Conservation (phyloP, 495 filamentous ascomycete species). For the Tuber melanosporum region DNA sequence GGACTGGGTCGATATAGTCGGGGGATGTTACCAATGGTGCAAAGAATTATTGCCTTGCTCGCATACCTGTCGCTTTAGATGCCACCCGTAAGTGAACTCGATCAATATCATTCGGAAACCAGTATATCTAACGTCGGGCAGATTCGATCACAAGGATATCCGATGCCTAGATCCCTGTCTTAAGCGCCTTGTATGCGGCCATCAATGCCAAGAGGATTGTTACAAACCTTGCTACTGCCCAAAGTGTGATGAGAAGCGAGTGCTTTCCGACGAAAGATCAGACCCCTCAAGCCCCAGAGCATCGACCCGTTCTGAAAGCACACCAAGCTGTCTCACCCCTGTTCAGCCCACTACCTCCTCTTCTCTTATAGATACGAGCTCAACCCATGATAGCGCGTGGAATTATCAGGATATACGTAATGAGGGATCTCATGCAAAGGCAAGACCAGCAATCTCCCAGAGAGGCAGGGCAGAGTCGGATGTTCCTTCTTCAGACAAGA, state of each 20-base stretch:
- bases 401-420: slow-evolving; percentile 1
- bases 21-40: slow-evolving; percentile 56
- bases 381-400: background rate
- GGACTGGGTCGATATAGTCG: slow-evolving; percentile 48
- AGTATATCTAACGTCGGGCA: slow-evolving; percentile 8
- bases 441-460: background rate
- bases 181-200: slow-evolving; percentile 20
- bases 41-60: slow-evolving; percentile 46
- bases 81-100: slow-evolving; percentile 46
- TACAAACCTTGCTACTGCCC: slow-evolving; percentile 27
- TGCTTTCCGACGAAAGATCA: background rate
- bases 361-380: background rate
- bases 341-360: background rate
- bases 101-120: background rate
- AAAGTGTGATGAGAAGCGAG: slow-evolving; percentile 11
- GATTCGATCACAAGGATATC: slow-evolving; percentile 30
- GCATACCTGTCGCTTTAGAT: slow-evolving; percentile 47
- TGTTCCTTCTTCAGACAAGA: background rate
- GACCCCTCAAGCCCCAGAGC: background rate
- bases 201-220: slow-evolving; percentile 26
- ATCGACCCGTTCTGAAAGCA: background rate
- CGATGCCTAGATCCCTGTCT: slow-evolving; percentile 24
- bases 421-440: background rate
- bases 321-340: background rate
- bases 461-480: background rate